Base-by-base conservation (phyloP, 257 asterid genomes). In the Solanum rostratum region DNA sequence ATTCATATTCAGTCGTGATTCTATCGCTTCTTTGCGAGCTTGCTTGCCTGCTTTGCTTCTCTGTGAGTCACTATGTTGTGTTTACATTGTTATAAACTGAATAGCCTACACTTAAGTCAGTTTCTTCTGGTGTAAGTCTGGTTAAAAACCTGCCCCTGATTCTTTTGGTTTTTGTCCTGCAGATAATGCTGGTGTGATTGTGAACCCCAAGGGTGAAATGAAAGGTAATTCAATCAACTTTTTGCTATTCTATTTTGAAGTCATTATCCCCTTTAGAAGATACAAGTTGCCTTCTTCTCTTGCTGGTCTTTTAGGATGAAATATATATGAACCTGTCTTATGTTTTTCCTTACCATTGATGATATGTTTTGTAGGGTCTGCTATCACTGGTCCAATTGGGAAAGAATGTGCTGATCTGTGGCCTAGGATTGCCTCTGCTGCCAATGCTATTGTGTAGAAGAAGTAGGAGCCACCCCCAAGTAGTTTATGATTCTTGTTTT, bases 171-270 rank as follows among this genome's bases (percentile, higher is more conserved):
- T 39, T 81, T 0, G 10, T 41, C 14, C 13, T 86, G 70, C 86
- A 91, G 94, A 91, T 71, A 91, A 91, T 90, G 94, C 93, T 15
- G 93, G 94, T 2, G 93, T 91, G 70, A 91, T 91, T 88, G 94
- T 91, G 70, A 91, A 90, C 84, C 92, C 94, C 62, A 91, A 91
- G 85, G 92, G 93, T 16, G 94, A 91, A 89, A 91, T 91, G 94
- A 91, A 91, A 90, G 94, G 94, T 91, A 88, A 43, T 6, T 39
- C 30, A 22, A 19, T 81, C 12, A 27, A 29, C 43, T 9, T 4
- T 29, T 4, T 16, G 4, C 19, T 20, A 7, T 27, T 49, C 18
- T 49, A 27, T 78, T 73, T 78, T 50, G 63, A 78, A 49, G 46
- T 27, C 27, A 41, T 1, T 20, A 41, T 8, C 60, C 18, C 0